These are phyloP conservation scores for Sanghuangporus baumii DNA, from an alignment of 1,284 basidiomycete species.

Conservation along the genomic window DNA sequence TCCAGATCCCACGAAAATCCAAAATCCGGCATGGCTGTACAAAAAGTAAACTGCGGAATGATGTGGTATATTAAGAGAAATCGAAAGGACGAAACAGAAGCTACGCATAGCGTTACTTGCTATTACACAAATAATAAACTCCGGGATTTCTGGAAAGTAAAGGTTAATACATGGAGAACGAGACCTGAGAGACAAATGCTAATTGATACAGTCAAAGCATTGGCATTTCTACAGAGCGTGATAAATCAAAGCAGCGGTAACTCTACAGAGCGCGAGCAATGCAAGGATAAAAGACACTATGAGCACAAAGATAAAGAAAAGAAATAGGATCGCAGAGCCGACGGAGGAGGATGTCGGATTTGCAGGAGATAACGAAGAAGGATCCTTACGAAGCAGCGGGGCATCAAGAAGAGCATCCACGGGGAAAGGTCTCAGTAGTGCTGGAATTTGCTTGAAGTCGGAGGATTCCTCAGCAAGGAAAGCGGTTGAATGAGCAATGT, in stretches of 20 bases:
- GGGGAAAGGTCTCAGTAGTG: conserved; percentile 37
- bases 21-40: not conserved
- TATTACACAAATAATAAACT: not conserved
- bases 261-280: conserved; percentile 3
- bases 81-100: not conserved
- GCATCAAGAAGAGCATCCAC: conserved; percentile 58
- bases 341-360: conserved; percentile 43
- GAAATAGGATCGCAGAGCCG: conserved; percentile 58
- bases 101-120: not conserved
- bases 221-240: too few species aligned
- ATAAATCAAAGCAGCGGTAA: too few species aligned
- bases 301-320: not conserved
- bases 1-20: not conserved
- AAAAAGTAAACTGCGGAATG: not conserved
- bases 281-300: not conserved
- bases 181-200: not conserved
- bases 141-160: not conserved
- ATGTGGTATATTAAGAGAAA: too few species aligned
- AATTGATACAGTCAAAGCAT: conserved; percentile 1
- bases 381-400: conserved; percentile 50
- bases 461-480: conserved; percentile 59
- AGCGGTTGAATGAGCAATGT: conserved; percentile 85
- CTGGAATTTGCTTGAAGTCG: conserved; percentile 26
- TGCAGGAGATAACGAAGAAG: conserved; percentile 25
- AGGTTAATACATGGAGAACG: not conserved